phyloP scores from a whole-genome alignment of 176 grass and related monocot species.

The Oryza australiensis region DNA sequence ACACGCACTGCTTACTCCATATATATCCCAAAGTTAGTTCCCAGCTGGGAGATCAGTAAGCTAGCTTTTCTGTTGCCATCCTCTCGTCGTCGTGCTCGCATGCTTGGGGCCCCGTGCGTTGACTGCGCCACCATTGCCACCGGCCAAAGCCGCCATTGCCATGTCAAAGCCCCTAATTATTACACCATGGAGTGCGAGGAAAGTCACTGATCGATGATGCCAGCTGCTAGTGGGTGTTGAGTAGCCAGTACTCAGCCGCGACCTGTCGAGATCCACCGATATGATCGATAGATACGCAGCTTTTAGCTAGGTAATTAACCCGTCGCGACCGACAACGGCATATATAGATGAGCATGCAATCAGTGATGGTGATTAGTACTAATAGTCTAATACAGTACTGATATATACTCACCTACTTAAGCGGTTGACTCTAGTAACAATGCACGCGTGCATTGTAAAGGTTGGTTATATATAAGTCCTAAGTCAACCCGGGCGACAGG shows the following conservation, averaged over 20 bases:
- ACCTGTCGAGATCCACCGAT: neutral
- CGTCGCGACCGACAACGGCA: neutral
- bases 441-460: neutral
- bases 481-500: neutral
- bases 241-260: neutral
- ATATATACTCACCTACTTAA: neutral
- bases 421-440: neutral
- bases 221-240: conserved; percentile 37
- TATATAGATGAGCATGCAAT: neutral
- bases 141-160: conserved; percentile 16
- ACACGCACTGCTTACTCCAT: neutral
- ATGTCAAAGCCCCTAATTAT: conserved; percentile 46
- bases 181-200: conserved; percentile 26
- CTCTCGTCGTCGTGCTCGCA: neutral
- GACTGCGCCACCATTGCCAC: conserved; percentile 4
- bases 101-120: conserved; percentile 5
- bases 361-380: neutral
- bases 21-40: neutral
- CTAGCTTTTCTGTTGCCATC: neutral
- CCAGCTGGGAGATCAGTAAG: neutral
- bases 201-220: conserved; percentile 2
- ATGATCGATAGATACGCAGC: neutral
- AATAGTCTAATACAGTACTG: neutral
- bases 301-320: neutral
- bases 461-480: neutral